These are phyloP conservation scores for Zalerion maritima DNA, from an alignment of 495 filamentous ascomycete genomes.

Conservation along the genomic window DNA sequence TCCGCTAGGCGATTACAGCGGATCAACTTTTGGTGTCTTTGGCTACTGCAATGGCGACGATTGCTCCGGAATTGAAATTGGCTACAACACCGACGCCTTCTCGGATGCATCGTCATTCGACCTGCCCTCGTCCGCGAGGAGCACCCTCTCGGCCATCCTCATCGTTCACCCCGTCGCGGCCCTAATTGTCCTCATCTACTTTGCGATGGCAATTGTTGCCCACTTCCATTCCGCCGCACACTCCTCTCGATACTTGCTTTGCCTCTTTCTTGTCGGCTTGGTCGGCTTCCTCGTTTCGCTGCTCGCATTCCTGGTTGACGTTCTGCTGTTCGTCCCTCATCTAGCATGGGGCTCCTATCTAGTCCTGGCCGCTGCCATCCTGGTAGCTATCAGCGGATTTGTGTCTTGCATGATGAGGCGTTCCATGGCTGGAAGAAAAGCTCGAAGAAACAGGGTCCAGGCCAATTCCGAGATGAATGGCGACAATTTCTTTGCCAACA, in stretches of 20 bases:
- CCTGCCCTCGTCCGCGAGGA: constrained; percentile 56
- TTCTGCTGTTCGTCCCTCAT: constrained; percentile 92
- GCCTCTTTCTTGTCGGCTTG: constrained; percentile 70
- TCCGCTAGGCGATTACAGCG: constrained; percentile 60
- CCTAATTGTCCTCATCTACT: constrained; percentile 69
- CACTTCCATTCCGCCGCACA: constrained; percentile 88
- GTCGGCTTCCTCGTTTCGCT: constrained; percentile 74
- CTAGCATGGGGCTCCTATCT: constrained; percentile 90
- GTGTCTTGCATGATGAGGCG: constrained; percentile 95
- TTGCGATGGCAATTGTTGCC: constrained; percentile 61
- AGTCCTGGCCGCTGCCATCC: constrained; percentile 77
- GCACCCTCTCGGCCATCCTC: constrained; percentile 78
- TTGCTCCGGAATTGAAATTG: constrained; percentile 65
- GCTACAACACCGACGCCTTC: constrained; percentile 52
- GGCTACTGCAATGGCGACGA: constrained; percentile 55
- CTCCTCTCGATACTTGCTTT: constrained; percentile 76
- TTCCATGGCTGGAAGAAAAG: constrained; percentile 82
- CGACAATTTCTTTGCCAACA: constrained; percentile 75
- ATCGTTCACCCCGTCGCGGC: constrained; percentile 88
- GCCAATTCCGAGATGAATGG: constrained; percentile 94
- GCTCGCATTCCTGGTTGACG: constrained; percentile 83
- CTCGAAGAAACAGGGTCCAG: constrained; percentile 76
- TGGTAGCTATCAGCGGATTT: constrained; percentile 69
- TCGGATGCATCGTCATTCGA: constrained; percentile 45
- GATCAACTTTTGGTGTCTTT: constrained; percentile 82